These are phyloP conservation scores for Huntiella omanensis DNA, from an alignment of 2,329 filamentous ascomycete genomes.

Conservation along the genomic window DNA sequence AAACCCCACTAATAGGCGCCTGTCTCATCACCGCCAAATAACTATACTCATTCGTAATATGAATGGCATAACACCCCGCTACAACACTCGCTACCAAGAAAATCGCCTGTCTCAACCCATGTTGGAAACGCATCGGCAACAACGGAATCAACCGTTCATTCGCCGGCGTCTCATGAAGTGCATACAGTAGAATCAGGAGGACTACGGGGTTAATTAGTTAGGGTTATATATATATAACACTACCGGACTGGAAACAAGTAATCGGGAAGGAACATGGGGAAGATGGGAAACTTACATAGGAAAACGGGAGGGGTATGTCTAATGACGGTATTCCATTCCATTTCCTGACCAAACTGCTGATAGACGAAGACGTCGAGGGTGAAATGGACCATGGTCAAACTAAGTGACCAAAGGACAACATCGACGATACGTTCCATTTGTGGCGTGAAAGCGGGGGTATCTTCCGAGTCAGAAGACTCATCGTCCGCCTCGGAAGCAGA, in stretches of 20 bases:
- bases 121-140: slow-evolving; percentile 26
- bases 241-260: too few species aligned
- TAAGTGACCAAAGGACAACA: slow-evolving; percentile 37
- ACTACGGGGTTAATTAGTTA: slow-evolving; percentile 20
- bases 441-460: slow-evolving; percentile 22
- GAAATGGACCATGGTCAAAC: slow-evolving; percentile 54
- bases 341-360: slow-evolving; percentile 53
- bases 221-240: background rate
- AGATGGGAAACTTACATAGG: background rate
- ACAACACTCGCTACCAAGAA: slow-evolving; percentile 44
- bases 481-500: slow-evolving; percentile 17
- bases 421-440: slow-evolving; percentile 34
- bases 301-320: slow-evolving; percentile 30
- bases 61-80: slow-evolving; percentile 61
- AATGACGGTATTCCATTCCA: slow-evolving; percentile 38
- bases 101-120: slow-evolving; percentile 32
- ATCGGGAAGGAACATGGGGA: slow-evolving; percentile 1
- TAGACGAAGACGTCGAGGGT: slow-evolving; percentile 65
- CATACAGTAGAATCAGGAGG: slow-evolving; percentile 35
- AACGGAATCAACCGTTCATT: slow-evolving; percentile 30
- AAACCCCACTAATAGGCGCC: slow-evolving; percentile 67
- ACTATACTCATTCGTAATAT: slow-evolving; percentile 58
- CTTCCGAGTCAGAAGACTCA: slow-evolving; percentile 15
- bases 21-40: slow-evolving; percentile 86
- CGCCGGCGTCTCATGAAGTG: slow-evolving; percentile 33